Evolutionary conservation across 1,139 yeast species (phyloP).

Genomic region (Blastobotrys apis): DNA sequence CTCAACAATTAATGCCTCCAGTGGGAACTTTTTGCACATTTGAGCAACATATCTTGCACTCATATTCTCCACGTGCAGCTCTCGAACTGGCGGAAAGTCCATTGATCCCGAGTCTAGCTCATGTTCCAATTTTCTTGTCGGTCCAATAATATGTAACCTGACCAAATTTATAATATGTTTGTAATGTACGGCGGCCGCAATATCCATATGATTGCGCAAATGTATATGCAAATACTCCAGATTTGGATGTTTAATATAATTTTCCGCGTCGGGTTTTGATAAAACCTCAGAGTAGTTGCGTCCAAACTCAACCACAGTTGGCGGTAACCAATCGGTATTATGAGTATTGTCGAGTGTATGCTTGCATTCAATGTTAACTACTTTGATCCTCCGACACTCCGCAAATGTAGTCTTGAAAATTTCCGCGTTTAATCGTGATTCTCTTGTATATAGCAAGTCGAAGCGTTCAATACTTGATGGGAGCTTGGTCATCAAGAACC

Average conservation of each 20-base stretch:
- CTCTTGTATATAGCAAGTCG: slow-evolving; percentile 1
- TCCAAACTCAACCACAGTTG: slow-evolving; percentile 9
- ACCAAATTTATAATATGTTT: slow-evolving; percentile 5
- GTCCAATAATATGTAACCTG: slow-evolving; percentile 9
- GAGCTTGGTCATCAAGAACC: neutral
- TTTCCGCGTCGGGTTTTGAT: neutral
- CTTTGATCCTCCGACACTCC: slow-evolving; percentile 4
- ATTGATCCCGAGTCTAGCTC: slow-evolving; percentile 5
- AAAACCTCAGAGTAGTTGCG: slow-evolving; percentile 2
- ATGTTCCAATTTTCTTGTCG: slow-evolving; percentile 2
- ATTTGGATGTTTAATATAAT: slow-evolving; percentile 3
- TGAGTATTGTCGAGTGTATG: slow-evolving; percentile 1
- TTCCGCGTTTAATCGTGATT: neutral
- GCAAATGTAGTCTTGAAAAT: slow-evolving; percentile 1
- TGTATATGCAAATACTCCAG: slow-evolving; percentile 9
- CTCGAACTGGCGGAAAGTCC: slow-evolving; percentile 1
- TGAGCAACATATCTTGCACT: slow-evolving; percentile 1
- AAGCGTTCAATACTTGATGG: slow-evolving; percentile 8
- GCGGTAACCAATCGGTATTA: slow-evolving; percentile 12
- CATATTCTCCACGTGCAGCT: slow-evolving; percentile 12
- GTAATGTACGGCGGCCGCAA: slow-evolving; percentile 5
- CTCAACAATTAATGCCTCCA: slow-evolving; percentile 9
- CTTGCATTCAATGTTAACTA: slow-evolving; percentile 2
- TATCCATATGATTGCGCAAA: neutral
- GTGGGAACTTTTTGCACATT: slow-evolving; percentile 11